phyloP scores from a whole-genome alignment of 2,329 filamentous ascomycete genomes.

The Nemania sp. region DNA sequence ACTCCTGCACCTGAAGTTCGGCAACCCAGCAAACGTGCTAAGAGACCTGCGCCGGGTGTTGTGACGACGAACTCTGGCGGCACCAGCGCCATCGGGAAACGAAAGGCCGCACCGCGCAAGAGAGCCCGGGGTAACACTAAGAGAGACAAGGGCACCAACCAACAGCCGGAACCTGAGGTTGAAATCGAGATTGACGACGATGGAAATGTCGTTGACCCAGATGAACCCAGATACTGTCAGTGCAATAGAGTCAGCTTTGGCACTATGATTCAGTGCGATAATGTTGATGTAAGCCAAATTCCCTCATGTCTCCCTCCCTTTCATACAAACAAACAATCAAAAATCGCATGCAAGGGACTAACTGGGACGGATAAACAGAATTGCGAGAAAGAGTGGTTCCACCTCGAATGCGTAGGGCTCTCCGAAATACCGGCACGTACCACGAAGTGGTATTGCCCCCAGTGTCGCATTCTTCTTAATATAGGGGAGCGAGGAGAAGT shows the following conservation, averaged over 20 bases:
- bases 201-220: slow-evolving; percentile 76
- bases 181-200: slow-evolving; percentile 74
- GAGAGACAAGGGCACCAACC: slow-evolving; percentile 56
- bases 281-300: slow-evolving; percentile 72
- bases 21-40: slow-evolving; percentile 68
- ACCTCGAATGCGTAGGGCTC: slow-evolving; percentile 80
- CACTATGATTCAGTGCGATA: slow-evolving; percentile 86
- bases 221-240: slow-evolving; percentile 81
- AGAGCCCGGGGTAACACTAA: slow-evolving; percentile 61
- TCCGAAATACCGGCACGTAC: slow-evolving; percentile 75
- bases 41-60: slow-evolving; percentile 78
- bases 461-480: slow-evolving; percentile 73
- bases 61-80: slow-evolving; percentile 73
- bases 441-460: slow-evolving; percentile 87
- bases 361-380: slow-evolving; percentile 56
- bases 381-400: slow-evolving; percentile 88
- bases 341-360: slow-evolving; percentile 38
- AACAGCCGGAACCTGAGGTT: slow-evolving; percentile 56
- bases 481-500: slow-evolving; percentile 74
- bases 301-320: slow-evolving; percentile 28
- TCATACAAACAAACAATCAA: slow-evolving; percentile 21
- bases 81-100: slow-evolving; percentile 76
- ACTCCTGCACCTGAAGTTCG: slow-evolving; percentile 65
- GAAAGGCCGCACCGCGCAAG: slow-evolving; percentile 76
- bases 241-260: slow-evolving; percentile 86